Evolutionary conservation across 306 rosid genomes (phyloP), one percentile per base, ranked within the genome.

Genomic region (Cucumis hystrix): DNA sequence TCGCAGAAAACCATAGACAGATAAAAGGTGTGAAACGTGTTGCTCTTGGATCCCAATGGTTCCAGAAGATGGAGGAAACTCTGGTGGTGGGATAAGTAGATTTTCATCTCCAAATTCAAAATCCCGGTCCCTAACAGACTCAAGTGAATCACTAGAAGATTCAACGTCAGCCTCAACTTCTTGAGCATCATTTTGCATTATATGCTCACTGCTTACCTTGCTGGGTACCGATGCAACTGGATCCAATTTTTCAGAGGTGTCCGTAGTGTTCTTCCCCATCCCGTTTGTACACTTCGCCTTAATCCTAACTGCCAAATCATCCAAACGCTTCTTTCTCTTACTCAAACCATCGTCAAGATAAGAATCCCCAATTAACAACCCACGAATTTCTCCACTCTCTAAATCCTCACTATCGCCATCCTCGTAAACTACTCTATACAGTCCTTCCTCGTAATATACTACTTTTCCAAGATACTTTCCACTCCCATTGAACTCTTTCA

Each of bases 361-460:
- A 60, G n/a, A 68, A 10, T 87, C 96, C 1, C 64, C 79, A 0
- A 92, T 18, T 8, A 96, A 82, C 10, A 87, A 82, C 10, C 86
- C 72, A 2, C 92, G 93, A 65, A 96, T 85, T 87, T 96, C 98
- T 0, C 82, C 61, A 54, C 99, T 92, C 70, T 91, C 97, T 45
- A 96, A 83, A 80, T 96, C 99, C 85, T 96, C 99, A 13, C 2
- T 86, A 81, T 96, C 97, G 0, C 99, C 97, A 16, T 96, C 99
- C 63, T 92, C 99, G 35, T 96, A 96, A 49, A 64, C 52, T 13
- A 96, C 91, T 52, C 97, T 81, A 66, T 96, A 96, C 60, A 89
- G 76, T 1, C 99, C 99, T 1, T 69, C 56, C 8, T 86, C 89
- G 16, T 96, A 96, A 70, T 64, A 85, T 56, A 86, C 85, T 45